Evolutionary conservation across 1,284 basidiomycete species (phyloP), one percentile per base, ranked within the genome.

Genomic region (Pholiota adiposa): DNA sequence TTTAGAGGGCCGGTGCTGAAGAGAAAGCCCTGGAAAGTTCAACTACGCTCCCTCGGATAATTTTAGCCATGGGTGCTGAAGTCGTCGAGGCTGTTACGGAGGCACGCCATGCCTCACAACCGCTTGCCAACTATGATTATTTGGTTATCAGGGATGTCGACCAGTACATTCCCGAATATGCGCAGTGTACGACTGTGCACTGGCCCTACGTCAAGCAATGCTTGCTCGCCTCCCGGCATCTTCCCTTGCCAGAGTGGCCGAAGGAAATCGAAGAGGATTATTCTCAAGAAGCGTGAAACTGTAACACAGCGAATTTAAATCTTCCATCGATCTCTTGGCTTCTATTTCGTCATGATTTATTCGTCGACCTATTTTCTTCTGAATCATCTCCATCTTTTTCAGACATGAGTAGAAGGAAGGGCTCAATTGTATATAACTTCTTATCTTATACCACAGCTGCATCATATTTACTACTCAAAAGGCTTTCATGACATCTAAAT

Each of bases 131-230:
- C 4, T 82, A 76, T 71, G 85, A 93, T 71, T 88, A 86, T 64
- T 74, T 94, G 43, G 76, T 95, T 48, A 79, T 90, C 62, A 85
- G 85, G 62, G 83, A 89, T 46, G 69, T 72, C 16, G 55, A 69
- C 3, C 68, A 75, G 4, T 73, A 71, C 25, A 63, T 72, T 9
- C 63, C 71, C 3, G 68, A 70, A 14, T 66, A 74, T 41, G 64
- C 72, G 34, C 63, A 72, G 7, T 68, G 69, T 48, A 70, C 66
- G 5, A 75, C 79, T 31, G 83, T 84, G 4, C 75, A 82, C 59
- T 84, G 90, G 69, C 70, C 72, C 21, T 95, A 93, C 93, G 83
- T 96, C 49, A 96, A 95, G 72, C 85, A 93, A 54, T 92, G 90
- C 67, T 75, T 96, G 40, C 83, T 92, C 64, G 78, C 83, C 7